phyloP scores from a whole-genome alignment of 768 basidiomycete genomes.

The Tulasnella sp. region DNA sequence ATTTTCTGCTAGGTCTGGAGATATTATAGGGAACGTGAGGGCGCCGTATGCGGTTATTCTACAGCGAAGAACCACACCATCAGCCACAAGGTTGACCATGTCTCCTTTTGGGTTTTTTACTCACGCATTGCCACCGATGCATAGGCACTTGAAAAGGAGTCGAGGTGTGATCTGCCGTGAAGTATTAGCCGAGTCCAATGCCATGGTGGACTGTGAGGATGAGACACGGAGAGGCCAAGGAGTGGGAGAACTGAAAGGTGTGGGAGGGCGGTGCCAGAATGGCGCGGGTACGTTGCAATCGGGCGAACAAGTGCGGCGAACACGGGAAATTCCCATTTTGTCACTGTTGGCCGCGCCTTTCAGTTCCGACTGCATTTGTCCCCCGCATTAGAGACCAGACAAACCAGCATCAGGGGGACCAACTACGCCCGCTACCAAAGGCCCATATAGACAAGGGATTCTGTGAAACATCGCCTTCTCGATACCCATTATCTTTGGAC shows the following conservation, averaged over 20 bases:
- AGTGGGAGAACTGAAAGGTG: background rate
- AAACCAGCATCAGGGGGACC: background rate
- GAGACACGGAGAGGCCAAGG: background rate
- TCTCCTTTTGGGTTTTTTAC: conserved; percentile 40
- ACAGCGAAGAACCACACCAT: background rate
- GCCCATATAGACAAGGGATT: background rate
- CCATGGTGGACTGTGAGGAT: background rate
- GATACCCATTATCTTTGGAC: background rate
- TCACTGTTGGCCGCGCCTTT: conserved; percentile 4
- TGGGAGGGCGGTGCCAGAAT: conserved; percentile 6
- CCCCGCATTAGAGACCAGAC: background rate
- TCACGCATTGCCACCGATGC: conserved; percentile 67
- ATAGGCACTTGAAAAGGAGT: conserved; percentile 48
- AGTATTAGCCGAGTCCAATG: background rate
- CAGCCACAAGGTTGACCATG: background rate
- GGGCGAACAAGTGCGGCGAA: background rate
- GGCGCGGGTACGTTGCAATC: background rate
- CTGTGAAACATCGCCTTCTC: background rate
- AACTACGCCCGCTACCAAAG: background rate
- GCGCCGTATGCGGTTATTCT: conserved; percentile 81
- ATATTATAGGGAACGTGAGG: conserved; percentile 76
- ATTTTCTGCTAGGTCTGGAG: conserved; percentile 61
- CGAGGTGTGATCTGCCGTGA: conserved; percentile 16
- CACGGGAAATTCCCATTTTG: background rate
- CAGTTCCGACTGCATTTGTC: conserved; percentile 14